Evolutionary conservation across 139 green algal genomes (phyloP).

Genomic region (Chlamydomonas incerta): DNA sequence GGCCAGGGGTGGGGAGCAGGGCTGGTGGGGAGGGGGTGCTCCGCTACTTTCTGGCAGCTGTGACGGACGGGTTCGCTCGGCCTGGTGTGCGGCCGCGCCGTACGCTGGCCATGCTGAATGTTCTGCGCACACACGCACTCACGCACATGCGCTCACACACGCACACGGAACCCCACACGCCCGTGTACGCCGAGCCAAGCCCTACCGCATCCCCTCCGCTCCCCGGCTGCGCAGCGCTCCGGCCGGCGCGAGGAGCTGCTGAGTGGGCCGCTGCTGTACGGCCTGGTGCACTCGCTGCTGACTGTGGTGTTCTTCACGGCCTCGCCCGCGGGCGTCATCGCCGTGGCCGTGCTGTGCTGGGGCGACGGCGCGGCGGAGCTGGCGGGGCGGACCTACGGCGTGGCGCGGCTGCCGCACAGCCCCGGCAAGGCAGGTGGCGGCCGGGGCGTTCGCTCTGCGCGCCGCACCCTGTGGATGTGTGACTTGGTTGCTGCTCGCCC

Average conservation of each 20-base stretch:
- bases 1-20: neutral
- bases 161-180: too few relatives aligned
- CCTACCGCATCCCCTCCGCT: neutral
- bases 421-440: neutral
- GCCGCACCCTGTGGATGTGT: too few relatives aligned
- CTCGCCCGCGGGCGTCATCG: conserved; percentile 27
- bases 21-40: neutral
- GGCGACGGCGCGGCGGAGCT: conserved; percentile 46
- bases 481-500: too few relatives aligned
- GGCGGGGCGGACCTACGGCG: neutral
- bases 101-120: too few relatives aligned
- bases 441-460: too few relatives aligned
- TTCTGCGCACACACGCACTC: too few relatives aligned
- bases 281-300: conserved; percentile 16
- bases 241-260: conserved; percentile 34
- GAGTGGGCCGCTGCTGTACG: conserved; percentile 46
- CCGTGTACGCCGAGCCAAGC: too few relatives aligned
- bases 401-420: neutral
- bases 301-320: conserved; percentile 15
- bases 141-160: too few relatives aligned
- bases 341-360: conserved; percentile 34
- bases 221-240: neutral
- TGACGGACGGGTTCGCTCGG: too few relatives aligned
- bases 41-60: too few relatives aligned
- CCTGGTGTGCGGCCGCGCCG: too few relatives aligned